Base-by-base conservation (phyloP, 2,329 filamentous ascomycete species). In the Colletotrichum sp. region DNA sequence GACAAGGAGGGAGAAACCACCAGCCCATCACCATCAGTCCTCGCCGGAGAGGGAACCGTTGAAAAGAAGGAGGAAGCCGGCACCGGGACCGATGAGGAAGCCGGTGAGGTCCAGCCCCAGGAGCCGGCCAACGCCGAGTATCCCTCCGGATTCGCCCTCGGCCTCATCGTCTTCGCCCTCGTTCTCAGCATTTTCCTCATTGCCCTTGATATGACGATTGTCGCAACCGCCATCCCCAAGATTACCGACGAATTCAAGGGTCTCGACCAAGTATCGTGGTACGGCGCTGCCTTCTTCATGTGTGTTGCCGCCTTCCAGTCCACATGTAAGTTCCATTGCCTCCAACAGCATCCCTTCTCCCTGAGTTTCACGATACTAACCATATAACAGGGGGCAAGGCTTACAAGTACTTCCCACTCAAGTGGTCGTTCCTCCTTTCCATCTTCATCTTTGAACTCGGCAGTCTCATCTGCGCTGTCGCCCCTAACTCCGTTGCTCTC, bases 241-340 rank as follows among this genome's bases (percentile, higher is more conserved):
- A 91, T 91, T 79, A 90, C 90, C 2, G 87, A 86, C 77, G 86
- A 89, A 55, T 89, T 90, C 82, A 84, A 88, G 72, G 85, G 87
- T 64, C 85, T 91, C 21, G 85, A 86, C 43, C 88, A 91, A 76
- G 87, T 91, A 15, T 88, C 88, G 26, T 93, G 91, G 91, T 93
- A 93, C 78, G 90, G 89, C 3, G 86, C 89, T 18, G 88, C 88
- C 57, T 91, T 88, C 78, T 89, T 90, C 81, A 83, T 90, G 78
- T 88, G 87, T 3, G 80, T 87, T 34, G 88, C 85, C 12, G 83
- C 83, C 73, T 84, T 87, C 78, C 87, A 88, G 79, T 85, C 86
- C 58, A 83, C 84, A 18, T 88, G 74, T 76, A 76, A 68, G 74
- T 80, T 58, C 6, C n/a, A 18, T 13, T 7, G n/a, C 6, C 1